Evolutionary conservation across 78 protist genomes (phyloP).

Genomic region (Anaeramoeba flamelloides): DNA sequence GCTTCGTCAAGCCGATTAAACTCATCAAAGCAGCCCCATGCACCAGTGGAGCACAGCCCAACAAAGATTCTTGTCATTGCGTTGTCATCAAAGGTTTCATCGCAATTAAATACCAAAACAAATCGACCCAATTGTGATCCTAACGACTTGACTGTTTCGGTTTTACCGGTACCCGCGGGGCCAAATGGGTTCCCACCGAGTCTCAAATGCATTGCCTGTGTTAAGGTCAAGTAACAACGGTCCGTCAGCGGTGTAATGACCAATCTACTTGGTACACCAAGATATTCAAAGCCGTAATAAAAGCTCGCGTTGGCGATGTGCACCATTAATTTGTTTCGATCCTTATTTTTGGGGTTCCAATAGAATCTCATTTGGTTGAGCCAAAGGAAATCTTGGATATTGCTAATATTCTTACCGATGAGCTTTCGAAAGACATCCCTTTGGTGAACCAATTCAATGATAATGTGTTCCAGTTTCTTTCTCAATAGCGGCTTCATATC

Average conservation of each 20-base stretch:
- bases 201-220: conserved; percentile 51
- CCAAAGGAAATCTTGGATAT: conserved; percentile 59
- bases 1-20: conserved; percentile 55
- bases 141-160: conserved; percentile 72
- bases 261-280: conserved; percentile 57
- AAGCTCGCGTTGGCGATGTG: conserved; percentile 26
- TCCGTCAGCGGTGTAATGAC: conserved; percentile 74
- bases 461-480: conserved; percentile 66
- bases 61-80: conserved; percentile 48
- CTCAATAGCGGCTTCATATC: conserved; percentile 19
- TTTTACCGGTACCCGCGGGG: conserved; percentile 84
- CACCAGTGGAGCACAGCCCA: conserved; percentile 15
- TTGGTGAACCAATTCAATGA: conserved; percentile 77
- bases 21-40: conserved; percentile 18
- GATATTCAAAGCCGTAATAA: conserved; percentile 57
- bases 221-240: conserved; percentile 69
- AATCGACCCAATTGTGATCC: conserved; percentile 52
- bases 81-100: conserved; percentile 52
- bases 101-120: conserved; percentile 57
- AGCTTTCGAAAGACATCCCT: conserved; percentile 38
- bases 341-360: too few species aligned
- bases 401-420: conserved; percentile 4
- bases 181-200: conserved; percentile 70
- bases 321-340: too few species aligned
- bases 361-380: conserved; percentile 55